Conservation (phyloP, 805 yeast genomes). For the Lachancea mirantina region DNA sequence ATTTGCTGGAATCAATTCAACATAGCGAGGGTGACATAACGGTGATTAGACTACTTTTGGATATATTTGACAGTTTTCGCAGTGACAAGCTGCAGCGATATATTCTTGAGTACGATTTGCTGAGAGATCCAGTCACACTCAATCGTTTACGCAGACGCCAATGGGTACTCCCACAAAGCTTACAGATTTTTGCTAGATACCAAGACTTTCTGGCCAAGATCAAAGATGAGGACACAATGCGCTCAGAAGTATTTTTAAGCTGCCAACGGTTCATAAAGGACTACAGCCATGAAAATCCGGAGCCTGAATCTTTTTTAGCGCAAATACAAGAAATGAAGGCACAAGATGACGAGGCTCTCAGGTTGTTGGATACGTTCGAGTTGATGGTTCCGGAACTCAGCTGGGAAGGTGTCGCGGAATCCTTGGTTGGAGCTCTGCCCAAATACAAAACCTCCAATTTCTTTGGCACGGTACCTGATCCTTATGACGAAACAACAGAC, state of each 20-base stretch:
- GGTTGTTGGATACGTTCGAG: conserved; percentile 26
- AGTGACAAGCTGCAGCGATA: conserved; percentile 45
- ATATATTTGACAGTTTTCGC: conserved; percentile 45
- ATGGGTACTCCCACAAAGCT: conserved; percentile 27
- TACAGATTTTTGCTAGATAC: conserved; percentile 14
- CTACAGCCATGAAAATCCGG: background rate
- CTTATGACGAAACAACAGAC: conserved; percentile 43
- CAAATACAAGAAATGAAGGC: conserved; percentile 31
- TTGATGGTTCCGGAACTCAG: conserved; percentile 19
- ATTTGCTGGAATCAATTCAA: conserved; percentile 55
- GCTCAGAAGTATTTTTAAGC: conserved; percentile 2
- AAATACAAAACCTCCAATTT: conserved; percentile 32
- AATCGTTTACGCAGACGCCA: conserved; percentile 4
- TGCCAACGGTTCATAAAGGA: background rate
- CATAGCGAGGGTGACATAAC: conserved; percentile 62
- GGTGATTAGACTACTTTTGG: conserved; percentile 43
- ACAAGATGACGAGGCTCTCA: conserved; percentile 33
- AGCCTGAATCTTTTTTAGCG: conserved; percentile 31
- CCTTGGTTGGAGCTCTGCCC: conserved; percentile 28
- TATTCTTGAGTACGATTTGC: conserved; percentile 52
- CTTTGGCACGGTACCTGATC: conserved; percentile 39
- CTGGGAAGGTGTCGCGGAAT: conserved; percentile 26
- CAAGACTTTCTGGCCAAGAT: conserved; percentile 13
- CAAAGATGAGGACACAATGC: conserved; percentile 10
- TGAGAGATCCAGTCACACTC: conserved; percentile 26